Base-by-base conservation (phyloP, 2,329 filamentous ascomycete genomes). In the Iodosphaeria phyllophila region DNA sequence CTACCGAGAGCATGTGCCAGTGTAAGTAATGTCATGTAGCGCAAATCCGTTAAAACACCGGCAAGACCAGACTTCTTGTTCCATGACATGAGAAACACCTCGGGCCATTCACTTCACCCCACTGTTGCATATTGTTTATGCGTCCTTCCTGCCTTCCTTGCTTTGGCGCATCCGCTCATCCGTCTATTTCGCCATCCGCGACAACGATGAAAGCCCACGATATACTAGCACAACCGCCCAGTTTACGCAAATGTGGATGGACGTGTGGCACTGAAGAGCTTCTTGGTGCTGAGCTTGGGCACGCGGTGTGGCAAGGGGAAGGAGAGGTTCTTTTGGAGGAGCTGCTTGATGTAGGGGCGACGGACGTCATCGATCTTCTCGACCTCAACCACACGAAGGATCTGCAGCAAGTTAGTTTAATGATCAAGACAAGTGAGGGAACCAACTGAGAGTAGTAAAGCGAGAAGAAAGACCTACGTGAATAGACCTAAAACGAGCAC, bases 331-430 rank as follows among this genome's bases (percentile, higher is more conserved):
- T 95, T 95, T 60, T 68, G 63, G 54, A 92, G 62, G 57, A 98
- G 80, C 67, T 98, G 89, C 72, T 84, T 91, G 70, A 98, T 92
- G 75, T 98, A 98, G 42, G 89, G 86, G 58, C 89, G 82, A 69
- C 86, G 89, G 67, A 98, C 65, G 54, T 89, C 82, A 43, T 84
- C 80, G 50, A 60, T 66, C 74, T 92, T 92, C 68, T 92, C 77
- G 51, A 98, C 58, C 67, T 98, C 89, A 49, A 92, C 77, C 47
- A 98, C 86, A 61, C 91, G 91, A 57, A 98, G 80, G 58, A 98
- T 86, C 86, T 95, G 44, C 7, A 14, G 6, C 19, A 12, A 32
- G 46, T 49, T 34, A 53, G 43, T 23, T 6, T 11, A 13, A 9
- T 5, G 3, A 14, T 6, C 16, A 3, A 19, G n/a, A 10, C 4